Evolutionary conservation across 2,329 filamentous ascomycete genomes (phyloP), one percentile per base, ranked within the genome.

Genomic region (Aspergillus sp.): DNA sequence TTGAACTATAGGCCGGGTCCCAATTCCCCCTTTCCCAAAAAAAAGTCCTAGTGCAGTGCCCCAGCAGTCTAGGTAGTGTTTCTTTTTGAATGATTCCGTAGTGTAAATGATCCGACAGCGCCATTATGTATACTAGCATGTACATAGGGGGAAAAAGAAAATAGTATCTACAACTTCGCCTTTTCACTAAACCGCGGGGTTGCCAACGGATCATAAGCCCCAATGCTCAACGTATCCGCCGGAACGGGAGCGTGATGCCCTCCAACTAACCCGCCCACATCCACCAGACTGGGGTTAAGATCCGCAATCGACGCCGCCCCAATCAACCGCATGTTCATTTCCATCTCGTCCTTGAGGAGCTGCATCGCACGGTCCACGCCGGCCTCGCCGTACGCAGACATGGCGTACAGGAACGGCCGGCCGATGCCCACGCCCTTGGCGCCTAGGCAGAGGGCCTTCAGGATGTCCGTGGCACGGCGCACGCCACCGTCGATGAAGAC

Each of bases 321-420:
- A 57, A 98, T 88, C 52, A 98, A 73, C 5, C 93, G 81, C 93
- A 98, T 97, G 63, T 91, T 93, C 91, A 97, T 97, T 73, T 94
- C 89, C 80, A 98, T 87, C 77, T 98, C 93, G 61, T 97, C 93
- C 72, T 87, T 89, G 57, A 95, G 77, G 48, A 95, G 73, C 68
- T 89, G 85, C 85, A 97, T 95, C 30, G 93, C 93, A 32, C 88
- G 80, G 62, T 94, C 87, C 19, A 97, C 91, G 53, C 93, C 93
- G 2, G 83, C 76, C 49, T 88, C 72, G 1, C 93, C 93, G 61
- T 97, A 97, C 7, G 88, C 82, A 52, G 84, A 86, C 91, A 98
- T 97, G 60, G 93, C 91, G 64, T 90, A 98, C 50, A 98, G 71
- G 75, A 98, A 97, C 27, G 93, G 93, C 4, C 93, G 77, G 3